Evolutionary conservation across 495 filamentous ascomycete species (phyloP), one percentile per base, ranked within the genome.

Genomic region (Poronia punctata): DNA sequence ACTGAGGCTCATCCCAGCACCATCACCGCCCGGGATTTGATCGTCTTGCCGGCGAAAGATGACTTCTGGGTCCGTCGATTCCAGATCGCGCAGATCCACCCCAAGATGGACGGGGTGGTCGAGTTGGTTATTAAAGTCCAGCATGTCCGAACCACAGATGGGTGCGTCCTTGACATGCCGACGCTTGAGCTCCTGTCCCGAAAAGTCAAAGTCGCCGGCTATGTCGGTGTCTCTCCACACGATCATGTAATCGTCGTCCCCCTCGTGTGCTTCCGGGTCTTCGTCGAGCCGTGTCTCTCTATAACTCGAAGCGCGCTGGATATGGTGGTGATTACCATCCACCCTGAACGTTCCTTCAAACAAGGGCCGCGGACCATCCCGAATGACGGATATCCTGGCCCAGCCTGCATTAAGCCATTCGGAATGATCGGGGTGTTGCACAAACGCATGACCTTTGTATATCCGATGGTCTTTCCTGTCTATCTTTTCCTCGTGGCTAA

Each of bases 311-410:
- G 75, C 72, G 39, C 87, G 70, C 49, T 95, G 88, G 18, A 98
- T 68, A 62, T 98, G 90, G 53, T 98, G 89, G 46, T 88, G 80
- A 57, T 95, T 79, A 23, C 80, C 71, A 46, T 79, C 56, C 12
- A 97, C 59, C 32, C 82, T 80, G 64, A 98, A 97, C 3, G 84
- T 83, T 19, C 93, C 92, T 61, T 95, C 86, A 46, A 98, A 97
- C 6, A 95, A 60, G 18, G 92, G 93, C 24, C 75, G 54, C 12
- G 65, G 48, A 3, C 92, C 92, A 66, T 98, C 92, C 48, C 68
- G 71, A 49, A 71, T 70, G 22, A 98, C 63, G 36, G 80, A 74
- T 33, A 95, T 79, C 48, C 92, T 76, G 18, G 88, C 83, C 86
- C 85, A 95, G 31, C 92, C 92, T 14, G 78, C 80, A 49, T 83